phyloP scores from a whole-genome alignment of 768 basidiomycete species.

The Mycena latifolia region DNA sequence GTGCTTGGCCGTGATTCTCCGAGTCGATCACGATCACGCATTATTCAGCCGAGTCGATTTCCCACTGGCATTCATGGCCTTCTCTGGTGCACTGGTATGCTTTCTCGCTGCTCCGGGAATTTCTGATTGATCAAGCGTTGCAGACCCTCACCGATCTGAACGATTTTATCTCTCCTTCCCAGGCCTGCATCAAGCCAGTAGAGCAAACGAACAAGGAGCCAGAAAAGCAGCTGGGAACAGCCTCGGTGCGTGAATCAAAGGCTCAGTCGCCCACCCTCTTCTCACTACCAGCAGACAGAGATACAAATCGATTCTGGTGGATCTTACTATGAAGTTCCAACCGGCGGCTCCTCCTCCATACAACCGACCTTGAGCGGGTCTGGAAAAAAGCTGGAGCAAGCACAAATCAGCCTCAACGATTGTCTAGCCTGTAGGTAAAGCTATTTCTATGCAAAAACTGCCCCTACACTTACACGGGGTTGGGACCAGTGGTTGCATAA shows the following conservation, averaged over 20 bases:
- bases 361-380: constrained; percentile 32
- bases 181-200: constrained; percentile 98
- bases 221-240: constrained; percentile 49
- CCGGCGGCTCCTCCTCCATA: constrained; percentile 38
- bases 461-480: not conserved
- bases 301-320: constrained; percentile 90
- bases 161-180: constrained; percentile 96
- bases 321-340: constrained; percentile 87
- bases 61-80: constrained; percentile 69
- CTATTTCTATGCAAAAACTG: not conserved
- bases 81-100: constrained; percentile 88
- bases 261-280: not conserved
- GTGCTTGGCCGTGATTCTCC: not conserved
- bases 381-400: constrained; percentile 84
- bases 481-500: constrained; percentile 89
- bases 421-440: constrained; percentile 97
- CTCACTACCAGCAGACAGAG: constrained; percentile 73
- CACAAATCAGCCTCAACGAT: constrained; percentile 96
- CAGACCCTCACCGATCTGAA: constrained; percentile 95
- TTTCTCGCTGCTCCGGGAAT: constrained; percentile 8
- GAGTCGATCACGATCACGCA: not conserved
- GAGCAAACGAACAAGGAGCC: constrained; percentile 53
- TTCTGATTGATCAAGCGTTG: constrained; percentile 21
- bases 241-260: constrained; percentile 46
- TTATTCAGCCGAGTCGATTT: constrained; percentile 21